These are phyloP conservation scores for Fusarium lateritium DNA, from an alignment of 2,329 filamentous ascomycete species.

Conservation along the genomic window DNA sequence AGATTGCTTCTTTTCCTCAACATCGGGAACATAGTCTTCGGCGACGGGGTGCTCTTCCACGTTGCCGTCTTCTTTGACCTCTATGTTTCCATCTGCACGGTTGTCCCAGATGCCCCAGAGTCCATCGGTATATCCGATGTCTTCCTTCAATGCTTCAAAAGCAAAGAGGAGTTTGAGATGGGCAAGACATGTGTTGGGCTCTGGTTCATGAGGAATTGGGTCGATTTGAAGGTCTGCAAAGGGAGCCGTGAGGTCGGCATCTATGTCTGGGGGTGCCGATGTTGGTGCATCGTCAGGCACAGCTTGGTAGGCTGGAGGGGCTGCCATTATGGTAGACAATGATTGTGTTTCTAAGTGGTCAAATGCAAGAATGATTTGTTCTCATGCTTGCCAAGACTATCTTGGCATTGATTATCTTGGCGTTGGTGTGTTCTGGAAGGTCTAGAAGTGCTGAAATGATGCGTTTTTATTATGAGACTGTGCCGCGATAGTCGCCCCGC, in stretches of 20 bases:
- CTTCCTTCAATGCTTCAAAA: constrained; percentile 73
- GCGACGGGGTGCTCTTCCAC: constrained; percentile 17
- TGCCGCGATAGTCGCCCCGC: background rate
- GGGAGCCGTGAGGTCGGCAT: constrained; percentile 18
- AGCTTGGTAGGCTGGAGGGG: constrained; percentile 33
- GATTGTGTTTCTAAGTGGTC: background rate
- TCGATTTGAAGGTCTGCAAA: constrained; percentile 38
- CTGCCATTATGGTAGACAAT: constrained; percentile 15
- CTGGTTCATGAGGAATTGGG: constrained; percentile 21
- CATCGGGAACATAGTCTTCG: constrained; percentile 46
- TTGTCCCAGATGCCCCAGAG: constrained; percentile 71
- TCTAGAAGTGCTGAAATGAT: background rate
- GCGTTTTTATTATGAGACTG: constrained; percentile 23
- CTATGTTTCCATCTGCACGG: constrained; percentile 47
- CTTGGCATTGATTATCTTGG: background rate
- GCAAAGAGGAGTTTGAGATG: constrained; percentile 78
- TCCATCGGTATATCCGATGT: constrained; percentile 71
- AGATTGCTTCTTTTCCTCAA: constrained; percentile 37
- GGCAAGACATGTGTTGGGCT: constrained; percentile 41
- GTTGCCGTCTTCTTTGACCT: constrained; percentile 24
- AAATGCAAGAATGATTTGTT: background rate
- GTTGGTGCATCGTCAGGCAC: background rate
- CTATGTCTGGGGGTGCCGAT: background rate
- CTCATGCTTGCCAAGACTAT: background rate
- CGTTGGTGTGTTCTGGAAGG: background rate